Conservation (phyloP, 352 stramenopile species). For the Globisporangium sylvaticum region DNA sequence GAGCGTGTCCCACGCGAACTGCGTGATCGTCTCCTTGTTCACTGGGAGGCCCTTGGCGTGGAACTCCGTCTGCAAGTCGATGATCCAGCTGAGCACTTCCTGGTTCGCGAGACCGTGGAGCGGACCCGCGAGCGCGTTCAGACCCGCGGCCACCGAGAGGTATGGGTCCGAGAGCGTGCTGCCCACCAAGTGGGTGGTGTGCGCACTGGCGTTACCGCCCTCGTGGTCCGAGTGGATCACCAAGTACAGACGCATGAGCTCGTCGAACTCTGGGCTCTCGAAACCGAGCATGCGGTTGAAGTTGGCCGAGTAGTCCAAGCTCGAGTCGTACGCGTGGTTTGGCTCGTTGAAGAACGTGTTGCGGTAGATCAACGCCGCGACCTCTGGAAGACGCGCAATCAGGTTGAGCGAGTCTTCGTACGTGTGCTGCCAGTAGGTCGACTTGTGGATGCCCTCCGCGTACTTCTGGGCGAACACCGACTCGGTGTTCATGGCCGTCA, state of each 20-base stretch:
- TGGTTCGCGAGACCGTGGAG: conserved; percentile 99
- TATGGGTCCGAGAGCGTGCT: conserved; percentile 97
- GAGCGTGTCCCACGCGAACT: conserved; percentile 99
- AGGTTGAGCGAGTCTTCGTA: conserved; percentile 99
- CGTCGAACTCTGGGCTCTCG: conserved; percentile 94
- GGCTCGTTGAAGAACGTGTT: conserved; percentile 98
- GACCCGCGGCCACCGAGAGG: conserved; percentile 93
- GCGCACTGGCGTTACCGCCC: conserved; percentile 97
- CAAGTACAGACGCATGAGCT: conserved; percentile 99
- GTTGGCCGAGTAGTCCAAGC: conserved; percentile 98
- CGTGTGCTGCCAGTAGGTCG: conserved; percentile 96
- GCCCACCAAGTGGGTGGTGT: conserved; percentile 98
- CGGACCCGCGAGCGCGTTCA: conserved; percentile 97
- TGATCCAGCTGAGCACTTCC: conserved; percentile 94
- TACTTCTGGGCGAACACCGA: conserved; percentile 97
- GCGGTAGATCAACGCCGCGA: conserved; percentile 98
- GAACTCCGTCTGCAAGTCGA: conserved; percentile 96
- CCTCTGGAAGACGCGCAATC: conserved; percentile 95
- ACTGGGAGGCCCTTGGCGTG: conserved; percentile 94
- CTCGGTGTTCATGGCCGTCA: conserved; percentile 94
- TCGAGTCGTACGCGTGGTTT: conserved; percentile 90
- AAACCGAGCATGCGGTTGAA: conserved; percentile 99
- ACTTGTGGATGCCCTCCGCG: conserved; percentile 95
- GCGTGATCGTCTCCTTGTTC: conserved; percentile 98
- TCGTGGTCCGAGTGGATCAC: conserved; percentile 99